Percentiles rank a stretch among this genome's conserved stretches.
phyloP scores from a whole-genome alignment of 768 basidiomycete species.

The Phaffia australis region DNA sequence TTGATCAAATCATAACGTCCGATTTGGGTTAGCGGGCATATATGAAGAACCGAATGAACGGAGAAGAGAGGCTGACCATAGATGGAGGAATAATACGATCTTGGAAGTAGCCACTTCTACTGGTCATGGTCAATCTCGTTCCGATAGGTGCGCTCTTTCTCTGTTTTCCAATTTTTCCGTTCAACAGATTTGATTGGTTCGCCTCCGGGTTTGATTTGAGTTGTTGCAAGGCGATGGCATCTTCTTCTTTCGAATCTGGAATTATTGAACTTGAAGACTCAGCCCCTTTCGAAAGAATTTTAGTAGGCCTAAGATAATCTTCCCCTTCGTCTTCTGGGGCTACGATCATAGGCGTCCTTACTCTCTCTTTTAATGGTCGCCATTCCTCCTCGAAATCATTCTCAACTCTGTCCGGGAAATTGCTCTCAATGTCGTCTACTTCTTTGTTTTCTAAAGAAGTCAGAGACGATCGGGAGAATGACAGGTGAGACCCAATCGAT shows the following conservation, averaged over 20 bases:
- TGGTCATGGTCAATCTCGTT: constrained; percentile 87
- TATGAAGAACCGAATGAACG: neutral
- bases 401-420: constrained; percentile 45
- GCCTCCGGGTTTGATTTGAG: neutral
- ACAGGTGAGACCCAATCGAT: constrained; percentile 8
- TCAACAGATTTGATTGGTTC: neutral
- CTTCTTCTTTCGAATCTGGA: neutral
- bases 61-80: constrained; percentile 57
- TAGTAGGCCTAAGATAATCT: constrained; percentile 22
- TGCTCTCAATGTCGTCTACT: constrained; percentile 47
- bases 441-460: neutral
- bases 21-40: constrained; percentile 5
- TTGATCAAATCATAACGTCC: constrained; percentile 1
- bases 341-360: constrained; percentile 40
- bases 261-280: no score
- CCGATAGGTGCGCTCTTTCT: constrained; percentile 53
- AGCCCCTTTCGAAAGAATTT: neutral
- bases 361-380: constrained; percentile 61
- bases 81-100: constrained; percentile 87
- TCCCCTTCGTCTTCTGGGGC: constrained; percentile 38
- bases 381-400: constrained; percentile 57
- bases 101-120: constrained; percentile 83
- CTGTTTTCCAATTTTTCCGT: constrained; percentile 37
- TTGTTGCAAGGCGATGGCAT: constrained; percentile 6
- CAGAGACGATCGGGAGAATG: neutral